Evolutionary conservation across 495 filamentous ascomycete species (phyloP), one percentile per base, ranked within the genome.

Genomic region (Terfezia boudieri): DNA sequence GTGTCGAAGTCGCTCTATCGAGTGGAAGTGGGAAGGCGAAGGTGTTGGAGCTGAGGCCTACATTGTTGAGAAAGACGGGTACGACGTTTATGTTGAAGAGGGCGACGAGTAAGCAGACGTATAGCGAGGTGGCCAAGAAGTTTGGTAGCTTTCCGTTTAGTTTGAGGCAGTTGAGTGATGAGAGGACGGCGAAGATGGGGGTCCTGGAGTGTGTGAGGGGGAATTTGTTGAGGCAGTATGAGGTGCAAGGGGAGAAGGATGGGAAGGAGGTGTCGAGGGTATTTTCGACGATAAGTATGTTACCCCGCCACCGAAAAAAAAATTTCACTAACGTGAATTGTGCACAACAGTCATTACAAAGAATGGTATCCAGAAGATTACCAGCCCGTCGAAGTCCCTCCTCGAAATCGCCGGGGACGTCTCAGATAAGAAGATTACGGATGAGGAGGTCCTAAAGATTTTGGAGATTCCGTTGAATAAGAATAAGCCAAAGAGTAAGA

Each of bases 91-190:
- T 74, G 55, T 75, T 98, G 50, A 96, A 95, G 78, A 80, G 92
- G 48, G 83, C 84, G 48, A 89, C 84, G 61, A 93, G 89, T 36
- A 77, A 88, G 56, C 83, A 90, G 67, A 85, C 83, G 32, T 74
- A 94, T 17, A 92, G 84, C 26, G 92, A 95, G 70, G 79, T 93
- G 55, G 80, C 89, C 60, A 88, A 85, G 78, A 96, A 89, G 71
- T 96, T 96, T 69, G 87, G 88, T 58, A 83, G 78, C 50, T 98
- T 98, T 75, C 92, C 90, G 58, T 98, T 98, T 78, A 90, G 86
- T 68, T 73, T 98, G 71, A 77, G 90, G 66, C 90, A 98, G 72
- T 78, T 98, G 51, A 88, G 94, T 51, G 92, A 96, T 64, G 92
- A 96, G 75, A 78, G 88, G 62, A 82, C 86, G 57, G 92, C 86